Evolutionary conservation across 495 filamentous ascomycete species (phyloP), one percentile per base, ranked within the genome.

Genomic region (Aspergillus conjunctus): DNA sequence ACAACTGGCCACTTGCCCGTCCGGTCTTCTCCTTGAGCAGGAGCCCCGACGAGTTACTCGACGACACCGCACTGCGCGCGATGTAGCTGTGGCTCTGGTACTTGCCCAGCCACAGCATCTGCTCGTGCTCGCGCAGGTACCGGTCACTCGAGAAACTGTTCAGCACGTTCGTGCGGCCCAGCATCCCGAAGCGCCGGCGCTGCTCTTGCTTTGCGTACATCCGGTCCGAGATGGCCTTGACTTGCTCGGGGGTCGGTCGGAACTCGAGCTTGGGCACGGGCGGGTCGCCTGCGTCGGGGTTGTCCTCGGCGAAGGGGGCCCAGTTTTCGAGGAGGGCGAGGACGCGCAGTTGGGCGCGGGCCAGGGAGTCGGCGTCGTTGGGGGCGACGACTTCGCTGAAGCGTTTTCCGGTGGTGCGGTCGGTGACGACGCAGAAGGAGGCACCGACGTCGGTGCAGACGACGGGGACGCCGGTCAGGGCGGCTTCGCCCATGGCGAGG

Each of bases 371-470:
- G 1, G 82, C 77, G 65, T 87, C 85, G 58, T 87, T 87, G 12
- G 85, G 85, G 11, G 85, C 78, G 7, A 87, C 84, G 11, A 86
- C 80, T 45, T 79, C 85, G 52, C 82, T 83, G 76, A 81, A 87
- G 5, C 81, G 75, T 15, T 71, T 80, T 65, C 73, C 79, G 59
- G 79, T 79, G 45, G 76, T 80, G 50, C 66, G 81, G 67, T 87
- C 83, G 0, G 82, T 87, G 4, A 87, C 74, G 0, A 87, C 83
- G 26, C 83, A 75, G 9, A 84, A 76, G 4, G 85, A 85, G 12
- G 85, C 85, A 15, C 85, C 85, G n/a, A 87, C 85, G 50, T 87
- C 85, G 0, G 85, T 87, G 54, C 81, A 84, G 33, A 87, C 85
- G 8, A 88, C 82, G 0, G 85, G 85, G 0, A 79, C 83, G 7